Evolutionary conservation across 306 rosid genomes (phyloP).

Genomic region (Malus orientalis): DNA sequence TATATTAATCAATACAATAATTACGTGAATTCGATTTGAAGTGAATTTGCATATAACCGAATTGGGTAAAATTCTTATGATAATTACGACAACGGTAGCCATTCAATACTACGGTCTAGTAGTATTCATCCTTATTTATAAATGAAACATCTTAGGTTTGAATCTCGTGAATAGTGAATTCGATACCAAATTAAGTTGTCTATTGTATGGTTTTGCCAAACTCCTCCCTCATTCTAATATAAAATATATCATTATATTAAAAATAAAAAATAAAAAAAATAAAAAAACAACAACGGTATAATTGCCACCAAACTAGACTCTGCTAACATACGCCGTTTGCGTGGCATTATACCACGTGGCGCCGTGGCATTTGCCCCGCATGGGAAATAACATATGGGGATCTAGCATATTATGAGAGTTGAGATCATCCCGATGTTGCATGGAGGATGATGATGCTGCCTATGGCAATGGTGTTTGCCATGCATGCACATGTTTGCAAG

Average conservation of each 20-base stretch:
- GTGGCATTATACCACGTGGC: not conserved
- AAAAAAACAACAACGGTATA: no score
- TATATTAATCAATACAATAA: no score
- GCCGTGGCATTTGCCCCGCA: not conserved
- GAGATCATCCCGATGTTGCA: slow-evolving; percentile 9
- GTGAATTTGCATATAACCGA: no score
- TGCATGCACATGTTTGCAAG: not conserved
- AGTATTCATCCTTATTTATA: no score
- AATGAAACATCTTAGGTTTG: no score
- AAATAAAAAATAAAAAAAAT: no score
- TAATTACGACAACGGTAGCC: no score
- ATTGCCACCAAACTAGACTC: not conserved
- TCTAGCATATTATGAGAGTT: not conserved
- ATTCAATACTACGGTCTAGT: fast-evolving
- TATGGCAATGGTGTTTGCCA: not conserved
- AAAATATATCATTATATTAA: no score
- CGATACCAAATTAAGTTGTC: no score
- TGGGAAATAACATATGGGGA: not conserved
- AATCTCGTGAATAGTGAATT: fast-evolving
- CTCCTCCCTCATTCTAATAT: fast-evolving
- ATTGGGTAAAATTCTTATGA: no score
- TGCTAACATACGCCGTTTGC: not conserved
- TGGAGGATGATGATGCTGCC: slow-evolving; percentile 1
- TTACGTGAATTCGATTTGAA: no score
- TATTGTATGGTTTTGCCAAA: fast-evolving